Evolutionary conservation across 2,329 filamentous ascomycete species (phyloP), one percentile per base, ranked within the genome.

Genomic region (Coniochaeta prunicola): DNA sequence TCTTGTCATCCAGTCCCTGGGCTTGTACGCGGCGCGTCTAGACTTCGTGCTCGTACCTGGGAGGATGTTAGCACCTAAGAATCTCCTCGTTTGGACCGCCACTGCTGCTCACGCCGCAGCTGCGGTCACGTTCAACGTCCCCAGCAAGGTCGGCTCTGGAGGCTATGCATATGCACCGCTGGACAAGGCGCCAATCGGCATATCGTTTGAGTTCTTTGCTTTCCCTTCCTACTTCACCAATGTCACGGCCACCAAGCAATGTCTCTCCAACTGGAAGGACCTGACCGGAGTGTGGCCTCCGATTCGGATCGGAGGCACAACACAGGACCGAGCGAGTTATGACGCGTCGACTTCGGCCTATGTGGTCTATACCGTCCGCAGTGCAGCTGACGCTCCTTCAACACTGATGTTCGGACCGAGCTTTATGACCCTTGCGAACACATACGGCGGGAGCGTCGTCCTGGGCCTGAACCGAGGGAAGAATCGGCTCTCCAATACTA

Each of bases 261-360:
- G 82, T 60, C 70, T 84, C 6, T 66, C 76, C 26, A 83, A 83
- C 63, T 75, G 81, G 63, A 75, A 77, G 60, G 70, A 75, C 13
- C 60, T 83, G 54, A 78, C 75, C 0, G 81, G 80, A 1, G 71
- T 69, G 12, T 81, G 77, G 76, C 80, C 81, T 8, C 80, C 80
- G 0, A 74, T 84, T 53, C 73, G 81, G 56, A 82, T 84, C 58
- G 82, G 82, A n/a, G 81, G 81, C 2, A 84, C 81, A 0, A 84
- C 81, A 0, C 80, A 83, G 72, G 81, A 84, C 62, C 76, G 81
- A 4, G 81, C 81, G 1, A 75, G 70, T 2, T 84, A 79, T 61
- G 76, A 83, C 65, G 63, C 80, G 1, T 65, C 68, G 1, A 76
- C 73, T 0, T 70, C 70, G 1, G 74, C 72, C 2, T 76, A 77